A percentile compares a stretch with the other conserved stretches of the same genome.
Conservation (phyloP, 2,329 filamentous ascomycete species). For the Hypoxylon sp. region DNA sequence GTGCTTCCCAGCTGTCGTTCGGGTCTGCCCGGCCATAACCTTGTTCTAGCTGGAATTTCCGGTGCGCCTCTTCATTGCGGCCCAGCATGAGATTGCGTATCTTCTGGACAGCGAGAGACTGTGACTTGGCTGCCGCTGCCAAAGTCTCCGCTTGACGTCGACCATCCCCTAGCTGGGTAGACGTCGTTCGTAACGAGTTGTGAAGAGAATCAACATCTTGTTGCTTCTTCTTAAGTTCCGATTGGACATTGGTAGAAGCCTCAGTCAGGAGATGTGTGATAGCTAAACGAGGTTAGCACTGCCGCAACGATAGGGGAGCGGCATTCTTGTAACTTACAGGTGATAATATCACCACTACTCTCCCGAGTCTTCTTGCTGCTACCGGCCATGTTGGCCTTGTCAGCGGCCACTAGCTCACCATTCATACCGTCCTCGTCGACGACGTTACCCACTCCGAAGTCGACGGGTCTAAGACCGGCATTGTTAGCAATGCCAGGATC, state of each 20-base stretch:
- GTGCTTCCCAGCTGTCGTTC: slow-evolving; percentile 66
- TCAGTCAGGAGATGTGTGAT: slow-evolving; percentile 86
- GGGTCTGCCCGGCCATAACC: slow-evolving; percentile 59
- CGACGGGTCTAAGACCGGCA: slow-evolving; percentile 87
- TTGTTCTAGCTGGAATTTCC: slow-evolving; percentile 63
- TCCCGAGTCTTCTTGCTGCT: slow-evolving; percentile 72
- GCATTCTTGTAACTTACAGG: slow-evolving; percentile 68
- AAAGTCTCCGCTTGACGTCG: slow-evolving; percentile 79
- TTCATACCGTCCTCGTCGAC: slow-evolving; percentile 59
- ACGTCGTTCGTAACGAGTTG: slow-evolving; percentile 81
- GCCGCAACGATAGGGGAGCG: background rate
- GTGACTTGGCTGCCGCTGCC: slow-evolving; percentile 72
- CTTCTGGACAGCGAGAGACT: slow-evolving; percentile 76
- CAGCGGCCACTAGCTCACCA: slow-evolving; percentile 54
- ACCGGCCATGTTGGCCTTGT: slow-evolving; percentile 60
- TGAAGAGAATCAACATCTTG: slow-evolving; percentile 85
- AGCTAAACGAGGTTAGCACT: slow-evolving; percentile 63
- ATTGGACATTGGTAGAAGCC: slow-evolving; percentile 82
- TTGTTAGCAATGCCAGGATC: slow-evolving; percentile 93
- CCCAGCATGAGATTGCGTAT: slow-evolving; percentile 83
- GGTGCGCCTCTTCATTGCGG: slow-evolving; percentile 75
- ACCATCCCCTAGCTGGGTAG: slow-evolving; percentile 81
- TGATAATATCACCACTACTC: slow-evolving; percentile 82
- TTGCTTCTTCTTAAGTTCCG: slow-evolving; percentile 86
- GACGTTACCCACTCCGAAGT: slow-evolving; percentile 90